Conservation (phyloP, 345 rosid genomes). For the Trapa bicornis region DNA sequence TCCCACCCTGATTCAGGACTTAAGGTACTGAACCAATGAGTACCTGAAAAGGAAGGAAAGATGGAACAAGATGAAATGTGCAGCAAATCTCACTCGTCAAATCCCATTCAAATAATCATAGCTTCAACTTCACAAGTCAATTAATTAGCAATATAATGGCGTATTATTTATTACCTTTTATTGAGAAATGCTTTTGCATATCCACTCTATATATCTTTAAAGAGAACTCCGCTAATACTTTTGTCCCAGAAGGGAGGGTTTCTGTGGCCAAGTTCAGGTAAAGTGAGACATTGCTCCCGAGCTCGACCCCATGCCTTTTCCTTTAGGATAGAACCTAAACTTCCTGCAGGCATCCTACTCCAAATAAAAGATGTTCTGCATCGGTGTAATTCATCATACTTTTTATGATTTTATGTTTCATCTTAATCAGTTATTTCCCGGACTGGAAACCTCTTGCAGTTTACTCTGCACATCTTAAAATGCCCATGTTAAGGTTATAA, state of each 20-base stretch:
- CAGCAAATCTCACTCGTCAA: not conserved
- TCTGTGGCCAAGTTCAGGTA: conserved; percentile 18
- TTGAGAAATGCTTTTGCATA: conserved; percentile 8
- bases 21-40: conserved; percentile 21
- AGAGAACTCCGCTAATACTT: conserved; percentile 19
- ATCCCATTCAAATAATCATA: not conserved
- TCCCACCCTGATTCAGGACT: conserved; percentile 19
- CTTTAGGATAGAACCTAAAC: conserved; percentile 23
- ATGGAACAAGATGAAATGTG: not conserved
- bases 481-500: too few species aligned
- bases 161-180: conserved; percentile 17
- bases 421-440: too few species aligned
- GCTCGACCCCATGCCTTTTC: conserved; percentile 12
- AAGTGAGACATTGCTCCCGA: conserved; percentile 15
- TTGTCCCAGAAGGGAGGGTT: conserved; percentile 14
- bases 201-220: conserved; percentile 19
- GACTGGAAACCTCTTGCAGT: too few species aligned
- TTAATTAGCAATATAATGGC: not conserved
- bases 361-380: too few species aligned
- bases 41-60: conserved; percentile 12
- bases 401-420: too few species aligned
- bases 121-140: not conserved
- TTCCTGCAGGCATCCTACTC: conserved; percentile 15
- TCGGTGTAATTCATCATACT: too few species aligned
- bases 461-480: not conserved